A percentile compares a stretch with the other conserved stretches of the same genome.
phyloP scores from a whole-genome alignment of 495 filamentous ascomycete genomes.

The Aspergillus baeticus region DNA sequence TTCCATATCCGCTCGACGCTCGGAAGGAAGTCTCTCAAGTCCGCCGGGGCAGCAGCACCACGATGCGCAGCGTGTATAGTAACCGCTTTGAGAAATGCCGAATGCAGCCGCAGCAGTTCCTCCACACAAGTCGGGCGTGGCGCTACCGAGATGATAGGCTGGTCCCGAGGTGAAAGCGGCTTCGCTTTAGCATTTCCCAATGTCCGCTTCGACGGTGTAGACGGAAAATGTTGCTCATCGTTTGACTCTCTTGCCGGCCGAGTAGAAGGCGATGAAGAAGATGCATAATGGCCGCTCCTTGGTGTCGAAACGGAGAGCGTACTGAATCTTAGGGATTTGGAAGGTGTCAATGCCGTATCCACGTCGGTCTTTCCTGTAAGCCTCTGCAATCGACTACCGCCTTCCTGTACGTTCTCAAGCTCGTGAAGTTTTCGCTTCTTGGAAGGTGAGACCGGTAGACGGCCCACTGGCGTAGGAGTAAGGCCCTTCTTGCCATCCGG shows the following conservation, averaged over 20 bases:
- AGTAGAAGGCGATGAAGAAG: slow-evolving; percentile 14
- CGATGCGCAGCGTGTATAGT: slow-evolving; percentile 43
- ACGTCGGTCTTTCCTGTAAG: neutral
- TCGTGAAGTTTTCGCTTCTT: slow-evolving; percentile 49
- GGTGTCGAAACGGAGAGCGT: slow-evolving; percentile 39
- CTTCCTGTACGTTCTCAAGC: slow-evolving; percentile 34
- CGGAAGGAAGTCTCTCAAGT: slow-evolving; percentile 40
- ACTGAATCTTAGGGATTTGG: slow-evolving; percentile 42
- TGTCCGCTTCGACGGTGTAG: slow-evolving; percentile 33
- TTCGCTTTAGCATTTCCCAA: neutral
- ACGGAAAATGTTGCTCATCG: slow-evolving; percentile 9
- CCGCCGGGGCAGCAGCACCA: slow-evolving; percentile 34
- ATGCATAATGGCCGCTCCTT: slow-evolving; percentile 36
- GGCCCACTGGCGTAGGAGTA: neutral
- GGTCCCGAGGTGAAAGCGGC: neutral
- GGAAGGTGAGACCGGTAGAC: slow-evolving; percentile 39
- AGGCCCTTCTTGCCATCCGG: slow-evolving; percentile 20
- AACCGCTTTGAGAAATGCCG: slow-evolving; percentile 39
- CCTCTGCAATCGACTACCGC: neutral
- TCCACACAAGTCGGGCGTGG: slow-evolving; percentile 30
- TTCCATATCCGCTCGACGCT: slow-evolving; percentile 45
- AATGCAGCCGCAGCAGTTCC: slow-evolving; percentile 39
- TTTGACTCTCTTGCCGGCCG: slow-evolving; percentile 16
- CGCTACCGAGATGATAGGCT: slow-evolving; percentile 5
- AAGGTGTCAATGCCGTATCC: slow-evolving; percentile 28